A percentile compares a stretch with the other conserved stretches of the same genome.
Conservation (phyloP, 352 stramenopile species). For the Globisporangium heterothallicum region DNA sequence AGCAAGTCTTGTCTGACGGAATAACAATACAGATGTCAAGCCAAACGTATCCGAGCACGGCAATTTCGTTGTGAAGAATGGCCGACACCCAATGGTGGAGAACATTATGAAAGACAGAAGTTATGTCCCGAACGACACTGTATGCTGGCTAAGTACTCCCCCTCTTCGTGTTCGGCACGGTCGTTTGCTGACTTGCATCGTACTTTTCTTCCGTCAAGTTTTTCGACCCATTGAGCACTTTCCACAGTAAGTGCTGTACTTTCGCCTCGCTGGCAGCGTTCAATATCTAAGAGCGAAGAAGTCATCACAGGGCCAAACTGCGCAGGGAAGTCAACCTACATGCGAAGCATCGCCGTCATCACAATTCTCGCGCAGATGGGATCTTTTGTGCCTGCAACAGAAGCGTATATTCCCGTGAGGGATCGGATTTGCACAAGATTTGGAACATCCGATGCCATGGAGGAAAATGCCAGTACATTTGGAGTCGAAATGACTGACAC, state of each 20-base stretch:
- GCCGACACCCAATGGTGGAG: constrained; percentile 76
- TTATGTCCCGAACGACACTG: constrained; percentile 86
- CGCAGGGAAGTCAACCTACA: constrained; percentile 89
- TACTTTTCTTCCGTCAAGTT: constrained; percentile 27
- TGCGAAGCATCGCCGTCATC: constrained; percentile 80
- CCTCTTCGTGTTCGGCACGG: not conserved
- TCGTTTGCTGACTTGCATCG: constrained; percentile 3
- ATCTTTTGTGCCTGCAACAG: constrained; percentile 82
- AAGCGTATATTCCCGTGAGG: constrained; percentile 77
- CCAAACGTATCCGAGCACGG: constrained; percentile 63
- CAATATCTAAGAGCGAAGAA: constrained; percentile 17
- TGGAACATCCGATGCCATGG: constrained; percentile 90
- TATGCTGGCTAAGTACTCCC: constrained; percentile 17
- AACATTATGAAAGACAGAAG: constrained; percentile 47
- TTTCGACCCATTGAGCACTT: constrained; percentile 66
- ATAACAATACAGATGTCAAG: constrained; percentile 42
- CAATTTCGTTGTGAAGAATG: constrained; percentile 77
- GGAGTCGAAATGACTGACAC: constrained; percentile 89
- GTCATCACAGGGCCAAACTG: constrained; percentile 90
- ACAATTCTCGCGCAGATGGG: constrained; percentile 90
- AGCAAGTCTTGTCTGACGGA: not conserved
- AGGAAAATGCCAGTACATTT: constrained; percentile 92
- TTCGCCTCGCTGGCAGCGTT: not conserved
- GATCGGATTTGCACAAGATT: constrained; percentile 90
- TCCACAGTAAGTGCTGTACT: constrained; percentile 43